phyloP scores from a whole-genome alignment of 2,329 filamentous ascomycete genomes.

The Chrysoporthe cubensis region DNA sequence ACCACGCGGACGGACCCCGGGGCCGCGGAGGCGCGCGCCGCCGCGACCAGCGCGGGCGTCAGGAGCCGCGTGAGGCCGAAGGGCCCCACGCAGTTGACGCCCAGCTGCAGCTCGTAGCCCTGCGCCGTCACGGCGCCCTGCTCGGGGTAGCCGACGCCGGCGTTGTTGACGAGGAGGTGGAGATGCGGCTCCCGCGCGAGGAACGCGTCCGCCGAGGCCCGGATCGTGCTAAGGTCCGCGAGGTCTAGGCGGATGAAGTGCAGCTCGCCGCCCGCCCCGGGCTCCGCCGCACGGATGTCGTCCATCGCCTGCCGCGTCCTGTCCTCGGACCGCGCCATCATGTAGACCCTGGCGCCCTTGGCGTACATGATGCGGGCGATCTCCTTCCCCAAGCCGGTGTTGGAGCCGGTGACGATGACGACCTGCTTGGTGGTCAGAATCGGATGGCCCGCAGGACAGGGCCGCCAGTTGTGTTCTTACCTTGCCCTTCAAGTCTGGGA shows the following conservation, averaged over 20 bases:
- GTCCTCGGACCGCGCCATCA: slow-evolving; percentile 49
- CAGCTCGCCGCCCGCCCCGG: slow-evolving; percentile 34
- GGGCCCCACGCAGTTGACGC: slow-evolving; percentile 20
- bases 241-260: slow-evolving; percentile 41
- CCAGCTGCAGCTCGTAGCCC: slow-evolving; percentile 25
- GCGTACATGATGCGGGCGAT: slow-evolving; percentile 20
- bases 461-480: not conserved
- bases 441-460: not conserved
- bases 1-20: slow-evolving; percentile 10
- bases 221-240: slow-evolving; percentile 34
- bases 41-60: slow-evolving; percentile 16
- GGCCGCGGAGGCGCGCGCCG: not conserved
- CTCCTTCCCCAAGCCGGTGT: slow-evolving; percentile 23
- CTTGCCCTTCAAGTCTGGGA: slow-evolving; percentile 14
- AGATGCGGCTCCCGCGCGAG: slow-evolving; percentile 34
- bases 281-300: slow-evolving; percentile 37
- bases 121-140: slow-evolving; percentile 34
- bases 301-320: slow-evolving; percentile 48
- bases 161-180: slow-evolving; percentile 46
- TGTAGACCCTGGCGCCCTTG: slow-evolving; percentile 42
- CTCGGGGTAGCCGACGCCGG: slow-evolving; percentile 42
- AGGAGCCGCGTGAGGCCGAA: slow-evolving; percentile 20
- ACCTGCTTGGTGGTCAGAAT: slow-evolving; percentile 12
- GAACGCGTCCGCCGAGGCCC: slow-evolving; percentile 31
- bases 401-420: slow-evolving; percentile 22